Percentiles rank a stretch among this genome's conserved stretches.
These are phyloP conservation scores for Baudoinia panamericana DNA, from an alignment of 495 filamentous ascomycete species.

Conservation along the genomic window DNA sequence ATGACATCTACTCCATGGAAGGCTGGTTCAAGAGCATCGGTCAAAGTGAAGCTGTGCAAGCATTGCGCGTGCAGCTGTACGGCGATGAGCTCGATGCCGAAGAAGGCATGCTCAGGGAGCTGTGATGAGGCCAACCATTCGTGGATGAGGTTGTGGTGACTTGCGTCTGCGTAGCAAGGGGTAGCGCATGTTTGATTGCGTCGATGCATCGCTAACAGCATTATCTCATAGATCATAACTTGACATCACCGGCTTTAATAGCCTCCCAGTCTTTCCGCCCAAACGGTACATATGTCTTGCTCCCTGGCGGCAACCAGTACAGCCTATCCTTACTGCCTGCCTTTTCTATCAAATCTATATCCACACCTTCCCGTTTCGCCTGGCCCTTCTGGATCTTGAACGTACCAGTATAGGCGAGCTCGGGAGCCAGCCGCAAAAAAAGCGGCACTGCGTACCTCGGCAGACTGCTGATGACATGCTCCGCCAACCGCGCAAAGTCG, in stretches of 20 bases:
- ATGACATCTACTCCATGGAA: constrained; percentile 36
- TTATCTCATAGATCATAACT: no score
- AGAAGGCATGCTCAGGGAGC: constrained; percentile 46
- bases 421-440: constrained; percentile 24
- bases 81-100: constrained; percentile 48
- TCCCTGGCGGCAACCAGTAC: constrained; percentile 23
- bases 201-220: no score
- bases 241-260: constrained; percentile 20
- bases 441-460: constrained; percentile 28
- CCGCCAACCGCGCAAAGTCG: constrained; percentile 17
- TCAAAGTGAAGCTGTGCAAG: constrained; percentile 40
- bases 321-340: constrained; percentile 20
- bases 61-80: constrained; percentile 43
- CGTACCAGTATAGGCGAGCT: constrained; percentile 22
- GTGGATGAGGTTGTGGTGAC: no score
- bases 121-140: no score
- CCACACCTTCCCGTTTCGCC: constrained; percentile 20
- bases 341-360: constrained; percentile 30
- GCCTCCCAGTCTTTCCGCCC: constrained; percentile 22
- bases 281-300: constrained; percentile 22
- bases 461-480: constrained; percentile 20
- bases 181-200: no score
- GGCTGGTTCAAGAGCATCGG: constrained; percentile 40
- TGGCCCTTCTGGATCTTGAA: constrained; percentile 23
- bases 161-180: no score